Conservation (phyloP, 768 basidiomycete genomes). For the Saitozyma podzolica region DNA sequence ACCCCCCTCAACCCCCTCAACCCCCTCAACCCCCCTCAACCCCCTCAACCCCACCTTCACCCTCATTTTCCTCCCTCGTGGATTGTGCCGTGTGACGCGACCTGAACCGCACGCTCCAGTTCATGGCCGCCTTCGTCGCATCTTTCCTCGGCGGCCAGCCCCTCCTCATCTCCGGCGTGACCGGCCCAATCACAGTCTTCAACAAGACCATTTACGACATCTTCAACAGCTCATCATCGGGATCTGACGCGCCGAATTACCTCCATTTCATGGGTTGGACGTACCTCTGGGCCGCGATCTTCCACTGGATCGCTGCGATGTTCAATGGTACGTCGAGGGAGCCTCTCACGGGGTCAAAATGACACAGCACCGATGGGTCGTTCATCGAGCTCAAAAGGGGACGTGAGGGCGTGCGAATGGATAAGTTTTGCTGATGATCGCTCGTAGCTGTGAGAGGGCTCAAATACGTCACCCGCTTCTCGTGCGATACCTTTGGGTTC, state of each 20-base stretch:
- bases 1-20: no score
- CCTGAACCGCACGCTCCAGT: conserved; percentile 62
- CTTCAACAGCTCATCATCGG: conserved; percentile 49
- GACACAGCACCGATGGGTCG: conserved; percentile 4
- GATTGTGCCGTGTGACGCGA: not conserved
- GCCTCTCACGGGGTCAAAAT: not conserved
- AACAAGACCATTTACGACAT: conserved; percentile 87
- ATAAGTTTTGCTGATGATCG: not conserved
- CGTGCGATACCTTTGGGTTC: conserved; percentile 90
- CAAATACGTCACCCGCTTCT: conserved; percentile 82
- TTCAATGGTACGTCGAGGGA: conserved; percentile 64
- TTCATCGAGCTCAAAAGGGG: no score
- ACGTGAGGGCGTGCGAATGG: not conserved
- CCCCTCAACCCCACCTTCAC: no score
- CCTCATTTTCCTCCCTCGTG: no score
- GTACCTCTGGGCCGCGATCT: conserved; percentile 82
- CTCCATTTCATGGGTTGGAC: conserved; percentile 90
- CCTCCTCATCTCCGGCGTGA: conserved; percentile 86
- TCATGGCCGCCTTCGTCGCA: conserved; percentile 86
- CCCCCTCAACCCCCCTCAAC: no score
- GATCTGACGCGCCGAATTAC: conserved; percentile 62
- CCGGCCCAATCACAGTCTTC: conserved; percentile 88
- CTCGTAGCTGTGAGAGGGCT: conserved; percentile 64
- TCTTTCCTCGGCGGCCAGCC: conserved; percentile 87
- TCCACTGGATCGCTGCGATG: conserved; percentile 73